These are phyloP conservation scores for Eimeria maxima DNA, from an alignment of 169 alveolate genomes.

Conservation along the genomic window DNA sequence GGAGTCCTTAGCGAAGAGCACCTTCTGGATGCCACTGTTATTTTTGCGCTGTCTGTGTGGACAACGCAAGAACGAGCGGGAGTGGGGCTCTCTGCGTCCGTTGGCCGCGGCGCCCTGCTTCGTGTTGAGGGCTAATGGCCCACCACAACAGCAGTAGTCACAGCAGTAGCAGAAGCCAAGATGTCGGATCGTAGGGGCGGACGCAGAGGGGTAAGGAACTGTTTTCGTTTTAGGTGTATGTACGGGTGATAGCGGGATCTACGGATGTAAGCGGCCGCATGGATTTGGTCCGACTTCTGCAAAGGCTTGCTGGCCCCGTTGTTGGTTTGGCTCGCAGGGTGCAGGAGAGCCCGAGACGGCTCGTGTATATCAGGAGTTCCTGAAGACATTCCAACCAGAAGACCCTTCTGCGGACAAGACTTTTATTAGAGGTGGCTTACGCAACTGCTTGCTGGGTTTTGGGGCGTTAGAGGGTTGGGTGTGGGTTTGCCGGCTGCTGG, in stretches of 20 bases:
- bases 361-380: constrained; percentile 71
- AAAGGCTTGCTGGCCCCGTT: not conserved
- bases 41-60: not conserved
- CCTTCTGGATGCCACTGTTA: not conserved
- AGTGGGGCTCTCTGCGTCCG: not conserved
- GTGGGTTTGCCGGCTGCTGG: not conserved
- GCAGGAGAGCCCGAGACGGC: constrained; percentile 72
- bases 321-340: constrained; percentile 24
- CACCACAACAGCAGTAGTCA: constrained; percentile 30
- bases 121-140: constrained; percentile 44
- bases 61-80: not conserved
- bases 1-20: not conserved
- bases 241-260: not conserved
- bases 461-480: not conserved
- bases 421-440: constrained; percentile 56
- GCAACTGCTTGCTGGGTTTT: not conserved
- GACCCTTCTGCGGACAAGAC: constrained; percentile 77
- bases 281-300: not conserved
- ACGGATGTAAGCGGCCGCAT: not conserved
- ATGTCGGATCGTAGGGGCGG: constrained; percentile 75
- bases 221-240: not conserved
- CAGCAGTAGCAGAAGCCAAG: constrained; percentile 46
- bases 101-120: constrained; percentile 17
- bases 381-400: constrained; percentile 74
- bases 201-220: constrained; percentile 52